These are phyloP conservation scores for Alternaria sp. DNA, from an alignment of 2,329 filamentous ascomycete species.

Conservation along the genomic window DNA sequence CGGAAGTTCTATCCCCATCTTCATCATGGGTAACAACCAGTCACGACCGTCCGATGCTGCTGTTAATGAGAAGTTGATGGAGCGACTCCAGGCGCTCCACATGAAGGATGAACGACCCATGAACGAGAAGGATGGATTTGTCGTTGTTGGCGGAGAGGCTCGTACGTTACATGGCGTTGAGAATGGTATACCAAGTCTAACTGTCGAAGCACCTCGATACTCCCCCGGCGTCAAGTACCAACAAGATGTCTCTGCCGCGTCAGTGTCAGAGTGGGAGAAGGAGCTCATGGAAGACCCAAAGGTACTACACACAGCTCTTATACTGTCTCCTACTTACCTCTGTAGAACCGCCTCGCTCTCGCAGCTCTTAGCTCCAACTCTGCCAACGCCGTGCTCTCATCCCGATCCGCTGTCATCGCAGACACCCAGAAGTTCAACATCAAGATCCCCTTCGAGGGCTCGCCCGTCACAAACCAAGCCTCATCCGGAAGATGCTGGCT, in stretches of 20 bases:
- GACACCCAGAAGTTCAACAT: constrained; percentile 85
- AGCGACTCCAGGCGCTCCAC: constrained; percentile 54
- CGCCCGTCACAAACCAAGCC: constrained; percentile 83
- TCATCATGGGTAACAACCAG: constrained; percentile 43
- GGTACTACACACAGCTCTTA: constrained; percentile 50
- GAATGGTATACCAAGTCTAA: background rate
- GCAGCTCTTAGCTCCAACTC: constrained; percentile 73
- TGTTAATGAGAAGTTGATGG: constrained; percentile 49
- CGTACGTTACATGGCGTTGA: constrained; percentile 23
- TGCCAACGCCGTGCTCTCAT: constrained; percentile 69
- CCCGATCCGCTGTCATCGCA: constrained; percentile 65
- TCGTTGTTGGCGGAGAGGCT: constrained; percentile 59
- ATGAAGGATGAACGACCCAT: constrained; percentile 50
- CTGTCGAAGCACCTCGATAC: constrained; percentile 30
- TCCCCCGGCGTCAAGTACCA: constrained; percentile 34
- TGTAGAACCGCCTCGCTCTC: constrained; percentile 72
- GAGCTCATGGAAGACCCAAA: constrained; percentile 69
- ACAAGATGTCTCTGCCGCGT: constrained; percentile 57
- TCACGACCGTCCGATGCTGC: constrained; percentile 44
- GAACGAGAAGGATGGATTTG: constrained; percentile 60
- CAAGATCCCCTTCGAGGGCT: constrained; percentile 80
- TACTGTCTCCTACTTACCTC: background rate
- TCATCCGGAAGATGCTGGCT: constrained; percentile 88
- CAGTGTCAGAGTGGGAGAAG: constrained; percentile 66
- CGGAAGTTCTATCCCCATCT: background rate